Percentiles rank a stretch among this genome's conserved stretches.
phyloP scores from a whole-genome alignment of 257 asterid genomes.

The Ophiorrhiza pumila region DNA sequence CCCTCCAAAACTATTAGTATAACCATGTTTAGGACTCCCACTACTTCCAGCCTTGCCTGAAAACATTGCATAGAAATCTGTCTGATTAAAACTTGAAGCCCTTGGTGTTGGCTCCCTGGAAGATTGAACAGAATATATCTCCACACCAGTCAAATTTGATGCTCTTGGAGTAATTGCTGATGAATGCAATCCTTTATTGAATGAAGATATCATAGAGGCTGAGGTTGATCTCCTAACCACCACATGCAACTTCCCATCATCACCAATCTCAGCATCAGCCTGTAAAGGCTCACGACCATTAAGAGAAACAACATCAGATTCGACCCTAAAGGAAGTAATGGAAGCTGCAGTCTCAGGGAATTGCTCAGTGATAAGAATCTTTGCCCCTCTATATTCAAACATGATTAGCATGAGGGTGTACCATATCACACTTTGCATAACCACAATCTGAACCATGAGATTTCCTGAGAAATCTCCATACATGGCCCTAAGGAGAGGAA shows the following conservation, averaged over 20 bases:
- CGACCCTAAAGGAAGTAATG: slow-evolving; percentile 72
- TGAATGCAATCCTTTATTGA: slow-evolving; percentile 43
- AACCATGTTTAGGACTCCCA: slow-evolving; percentile 70
- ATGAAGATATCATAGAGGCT: slow-evolving; percentile 50
- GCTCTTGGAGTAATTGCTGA: slow-evolving; percentile 68
- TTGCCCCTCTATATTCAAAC: slow-evolving; percentile 85
- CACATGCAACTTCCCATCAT: slow-evolving; percentile 83
- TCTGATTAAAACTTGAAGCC: slow-evolving; percentile 78
- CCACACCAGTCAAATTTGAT: slow-evolving; percentile 77
- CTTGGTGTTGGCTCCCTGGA: slow-evolving; percentile 87
- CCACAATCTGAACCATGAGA: slow-evolving; percentile 90
- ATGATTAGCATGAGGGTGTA: slow-evolving; percentile 76
- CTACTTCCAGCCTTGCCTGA: slow-evolving; percentile 48
- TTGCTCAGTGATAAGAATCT: slow-evolving; percentile 63
- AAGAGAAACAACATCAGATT: slow-evolving; percentile 75
- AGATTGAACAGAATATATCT: slow-evolving; percentile 85
- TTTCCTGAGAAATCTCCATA: slow-evolving; percentile 86
- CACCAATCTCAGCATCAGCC: slow-evolving; percentile 85
- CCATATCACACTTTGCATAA: slow-evolving; percentile 85
- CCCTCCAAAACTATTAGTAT: slow-evolving; percentile 53
- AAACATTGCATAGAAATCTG: slow-evolving; percentile 87
- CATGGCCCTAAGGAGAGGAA: slow-evolving; percentile 84
- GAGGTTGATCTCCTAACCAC: slow-evolving; percentile 64
- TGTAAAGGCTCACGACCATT: slow-evolving; percentile 83
- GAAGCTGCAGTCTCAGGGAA: slow-evolving; percentile 89